phyloP scores from a whole-genome alignment of 805 yeast genomes.

The Saturnispora diversa region DNA sequence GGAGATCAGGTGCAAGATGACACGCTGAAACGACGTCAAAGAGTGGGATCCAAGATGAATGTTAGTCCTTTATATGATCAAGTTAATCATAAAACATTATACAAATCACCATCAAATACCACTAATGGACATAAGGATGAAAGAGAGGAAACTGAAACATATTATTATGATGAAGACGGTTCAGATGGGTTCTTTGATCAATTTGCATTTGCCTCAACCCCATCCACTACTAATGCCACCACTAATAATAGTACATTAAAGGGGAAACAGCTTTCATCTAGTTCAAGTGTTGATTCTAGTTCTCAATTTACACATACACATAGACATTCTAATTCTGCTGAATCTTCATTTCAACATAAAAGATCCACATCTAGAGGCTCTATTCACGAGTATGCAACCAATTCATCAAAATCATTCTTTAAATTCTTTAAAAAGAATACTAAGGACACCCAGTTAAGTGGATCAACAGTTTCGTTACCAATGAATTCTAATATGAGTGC shows the following conservation, averaged over 20 bases:
- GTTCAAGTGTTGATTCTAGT: conserved; percentile 7
- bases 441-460: too few relatives aligned
- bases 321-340: conserved; percentile 32
- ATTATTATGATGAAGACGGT: conserved; percentile 4
- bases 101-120: background rate
- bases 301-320: conserved; percentile 1
- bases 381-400: conserved; percentile 20
- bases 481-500: background rate
- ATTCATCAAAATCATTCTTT: conserved; percentile 26
- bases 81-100: conserved; percentile 12
- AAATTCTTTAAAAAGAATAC: conserved; percentile 25
- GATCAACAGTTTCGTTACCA: background rate
- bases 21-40: background rate
- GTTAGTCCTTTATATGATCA: conserved; percentile 16
- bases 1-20: too few relatives aligned
- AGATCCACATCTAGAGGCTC: conserved; percentile 26
- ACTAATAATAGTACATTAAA: background rate
- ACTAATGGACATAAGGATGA: background rate
- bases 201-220: conserved; percentile 12
- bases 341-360: conserved; percentile 45
- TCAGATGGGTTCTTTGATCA: conserved; percentile 15
- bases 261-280: conserved; percentile 1
- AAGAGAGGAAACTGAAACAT: background rate
- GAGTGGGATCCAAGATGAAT: background rate
- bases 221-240: conserved; percentile 1